phyloP scores from a whole-genome alignment of 2,329 filamentous ascomycete genomes.

The Penicillium olsonii region DNA sequence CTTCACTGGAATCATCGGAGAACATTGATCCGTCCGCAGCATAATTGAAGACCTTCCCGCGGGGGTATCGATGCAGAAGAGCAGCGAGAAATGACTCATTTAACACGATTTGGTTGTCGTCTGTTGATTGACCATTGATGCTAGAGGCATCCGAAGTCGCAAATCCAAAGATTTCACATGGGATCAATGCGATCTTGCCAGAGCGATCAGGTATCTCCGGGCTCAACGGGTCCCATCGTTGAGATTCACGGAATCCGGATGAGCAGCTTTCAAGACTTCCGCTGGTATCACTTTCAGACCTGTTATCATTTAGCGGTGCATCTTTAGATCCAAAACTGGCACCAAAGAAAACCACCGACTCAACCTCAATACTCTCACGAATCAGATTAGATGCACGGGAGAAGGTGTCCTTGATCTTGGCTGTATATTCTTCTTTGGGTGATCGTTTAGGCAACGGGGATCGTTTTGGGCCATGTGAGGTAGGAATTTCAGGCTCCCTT shows the following conservation, averaged over 20 bases:
- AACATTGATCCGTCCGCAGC: slow-evolving; percentile 41
- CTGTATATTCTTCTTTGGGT: slow-evolving; percentile 6
- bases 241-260: neutral
- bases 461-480: no score
- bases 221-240: neutral
- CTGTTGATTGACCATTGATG: slow-evolving; percentile 24
- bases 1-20: slow-evolving; percentile 19
- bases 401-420: slow-evolving; percentile 32
- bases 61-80: slow-evolving; percentile 49
- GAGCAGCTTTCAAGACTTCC: slow-evolving; percentile 11
- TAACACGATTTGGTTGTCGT: slow-evolving; percentile 26
- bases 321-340: slow-evolving; percentile 12
- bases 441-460: neutral
- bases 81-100: slow-evolving; percentile 44
- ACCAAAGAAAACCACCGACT: slow-evolving; percentile 35
- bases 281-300: slow-evolving; percentile 6
- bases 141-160: slow-evolving; percentile 19
- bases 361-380: slow-evolving; percentile 42
- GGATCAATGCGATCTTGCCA: slow-evolving; percentile 1
- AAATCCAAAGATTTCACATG: slow-evolving; percentile 16
- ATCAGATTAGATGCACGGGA: slow-evolving; percentile 47
- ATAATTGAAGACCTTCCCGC: slow-evolving; percentile 51
- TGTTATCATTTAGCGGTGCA: slow-evolving; percentile 2
- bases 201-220: neutral
- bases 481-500: no score